phyloP scores from a whole-genome alignment of 805 yeast genomes.

The Blastobotrys chiropterorum region DNA sequence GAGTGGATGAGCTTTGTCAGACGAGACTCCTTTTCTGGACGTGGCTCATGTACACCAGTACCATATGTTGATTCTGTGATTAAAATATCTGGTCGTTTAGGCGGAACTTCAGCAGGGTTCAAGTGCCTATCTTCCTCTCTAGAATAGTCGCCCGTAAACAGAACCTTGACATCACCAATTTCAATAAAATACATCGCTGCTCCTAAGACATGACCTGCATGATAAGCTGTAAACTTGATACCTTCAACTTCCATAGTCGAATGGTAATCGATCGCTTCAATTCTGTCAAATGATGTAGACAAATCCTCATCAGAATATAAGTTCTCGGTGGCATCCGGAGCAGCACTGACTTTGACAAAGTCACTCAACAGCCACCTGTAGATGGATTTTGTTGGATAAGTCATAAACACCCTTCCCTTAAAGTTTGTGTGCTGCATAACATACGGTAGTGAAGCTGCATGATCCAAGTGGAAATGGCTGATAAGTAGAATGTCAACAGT shows the following conservation, averaged over 20 bases:
- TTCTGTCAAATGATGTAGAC: constrained; percentile 76
- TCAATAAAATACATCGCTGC: constrained; percentile 97
- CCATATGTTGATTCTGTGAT: constrained; percentile 97
- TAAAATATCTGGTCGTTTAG: constrained; percentile 77
- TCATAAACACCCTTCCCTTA: constrained; percentile 95
- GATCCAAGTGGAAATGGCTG: constrained; percentile 95
- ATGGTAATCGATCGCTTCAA: constrained; percentile 93
- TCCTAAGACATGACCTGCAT: constrained; percentile 99
- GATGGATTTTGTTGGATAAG: constrained; percentile 98
- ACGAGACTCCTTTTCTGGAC: constrained; percentile 76
- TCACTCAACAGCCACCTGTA: constrained; percentile 93
- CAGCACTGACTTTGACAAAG: constrained; percentile 79
- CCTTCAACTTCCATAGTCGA: constrained; percentile 94
- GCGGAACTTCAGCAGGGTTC: constrained; percentile 94
- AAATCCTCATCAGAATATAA: constrained; percentile 89
- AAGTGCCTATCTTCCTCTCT: constrained; percentile 94
- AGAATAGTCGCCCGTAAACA: constrained; percentile 96
- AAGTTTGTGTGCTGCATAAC: constrained; percentile 96
- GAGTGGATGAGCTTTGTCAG: constrained; percentile 78
- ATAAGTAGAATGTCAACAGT: constrained; percentile 80
- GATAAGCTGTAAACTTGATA: constrained; percentile 92
- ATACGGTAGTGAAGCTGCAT: constrained; percentile 95
- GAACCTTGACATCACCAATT: constrained; percentile 80
- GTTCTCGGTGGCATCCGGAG: constrained; percentile 33
- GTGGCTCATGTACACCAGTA: constrained; percentile 92